These are phyloP conservation scores for Bryum argenteum DNA, from an alignment of 225 moss, liverwort and hornwort genomes.

Conservation along the genomic window DNA sequence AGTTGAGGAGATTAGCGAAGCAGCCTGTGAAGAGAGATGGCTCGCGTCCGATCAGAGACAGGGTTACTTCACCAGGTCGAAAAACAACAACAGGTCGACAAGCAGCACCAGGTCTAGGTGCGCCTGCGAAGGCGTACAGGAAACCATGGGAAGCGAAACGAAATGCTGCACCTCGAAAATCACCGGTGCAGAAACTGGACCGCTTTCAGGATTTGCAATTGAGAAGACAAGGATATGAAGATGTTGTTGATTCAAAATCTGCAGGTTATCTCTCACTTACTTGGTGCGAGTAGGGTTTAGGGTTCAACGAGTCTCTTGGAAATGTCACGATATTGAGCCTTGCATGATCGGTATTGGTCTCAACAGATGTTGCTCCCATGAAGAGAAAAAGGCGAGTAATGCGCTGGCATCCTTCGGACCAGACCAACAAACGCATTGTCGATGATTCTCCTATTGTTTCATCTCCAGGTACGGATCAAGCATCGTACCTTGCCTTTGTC, in stretches of 20 bases:
- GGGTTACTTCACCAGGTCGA: slow-evolving; percentile 9
- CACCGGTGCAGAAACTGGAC: slow-evolving; percentile 13
- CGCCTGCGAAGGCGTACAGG: neutral
- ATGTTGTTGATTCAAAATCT: slow-evolving; percentile 39
- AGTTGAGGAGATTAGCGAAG: slow-evolving; percentile 40
- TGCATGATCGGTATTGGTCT: slow-evolving; percentile 18
- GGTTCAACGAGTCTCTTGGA: slow-evolving; percentile 17
- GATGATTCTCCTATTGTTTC: slow-evolving; percentile 35
- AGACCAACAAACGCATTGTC: slow-evolving; percentile 63
- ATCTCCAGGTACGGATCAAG: slow-evolving; percentile 38
- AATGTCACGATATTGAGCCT: neutral
- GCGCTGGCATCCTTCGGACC: slow-evolving; percentile 62
- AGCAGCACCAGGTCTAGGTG: slow-evolving; percentile 10
- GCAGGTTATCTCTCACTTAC: slow-evolving; percentile 25
- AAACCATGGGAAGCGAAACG: slow-evolving; percentile 32
- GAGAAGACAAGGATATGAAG: slow-evolving; percentile 39
- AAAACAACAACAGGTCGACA: slow-evolving; percentile 17
- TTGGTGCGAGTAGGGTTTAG: slow-evolving; percentile 8
- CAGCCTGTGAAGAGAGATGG: slow-evolving; percentile 32
- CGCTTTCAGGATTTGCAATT: slow-evolving; percentile 41
- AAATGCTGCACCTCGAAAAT: slow-evolving; percentile 14
- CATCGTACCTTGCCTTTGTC: neutral
- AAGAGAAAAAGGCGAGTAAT: slow-evolving; percentile 53
- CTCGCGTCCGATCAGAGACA: slow-evolving; percentile 21
- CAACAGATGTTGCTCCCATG: slow-evolving; percentile 28